Evolutionary conservation across 768 basidiomycete species (phyloP).

Genomic region (Leccinum incarnatum): DNA sequence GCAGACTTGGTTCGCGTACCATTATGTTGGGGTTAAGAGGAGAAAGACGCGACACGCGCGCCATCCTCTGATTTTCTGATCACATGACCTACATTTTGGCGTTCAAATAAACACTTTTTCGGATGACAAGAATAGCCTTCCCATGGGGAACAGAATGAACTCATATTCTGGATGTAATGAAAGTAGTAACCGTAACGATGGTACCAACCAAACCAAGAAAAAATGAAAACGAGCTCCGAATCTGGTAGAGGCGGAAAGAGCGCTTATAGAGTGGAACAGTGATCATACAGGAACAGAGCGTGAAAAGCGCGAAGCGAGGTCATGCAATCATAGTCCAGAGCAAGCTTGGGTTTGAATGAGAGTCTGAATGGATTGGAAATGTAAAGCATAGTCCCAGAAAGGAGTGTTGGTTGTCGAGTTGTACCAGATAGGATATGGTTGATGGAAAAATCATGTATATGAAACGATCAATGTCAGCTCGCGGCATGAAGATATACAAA

Average conservation of each 20-base stretch:
- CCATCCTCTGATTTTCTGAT: conserved; percentile 1
- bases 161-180: conserved; percentile 26
- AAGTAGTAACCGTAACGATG: conserved; percentile 14
- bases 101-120: neutral
- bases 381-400: conserved; percentile 27
- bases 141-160: conserved; percentile 9
- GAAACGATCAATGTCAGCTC: conserved; percentile 18
- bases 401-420: conserved; percentile 19
- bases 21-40: conserved; percentile 11
- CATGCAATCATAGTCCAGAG: conserved; percentile 31
- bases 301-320: conserved; percentile 8
- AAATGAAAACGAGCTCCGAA: conserved; percentile 7
- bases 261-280: conserved; percentile 8
- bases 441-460: conserved; percentile 17
- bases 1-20: conserved; percentile 12
- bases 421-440: conserved; percentile 16
- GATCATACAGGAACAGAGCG: conserved; percentile 14
- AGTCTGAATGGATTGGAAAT: conserved; percentile 7
- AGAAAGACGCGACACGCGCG: neutral
- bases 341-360: conserved; percentile 16
- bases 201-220: conserved; percentile 25
- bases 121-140: neutral
- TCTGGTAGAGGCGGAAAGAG: conserved; percentile 11
- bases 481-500: conserved; percentile 21
- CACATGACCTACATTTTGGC: conserved; percentile 25